Evolutionary conservation across 2,329 filamentous ascomycete genomes (phyloP), one percentile per base, ranked within the genome.

Genomic region (Ophiocordyceps australis): DNA sequence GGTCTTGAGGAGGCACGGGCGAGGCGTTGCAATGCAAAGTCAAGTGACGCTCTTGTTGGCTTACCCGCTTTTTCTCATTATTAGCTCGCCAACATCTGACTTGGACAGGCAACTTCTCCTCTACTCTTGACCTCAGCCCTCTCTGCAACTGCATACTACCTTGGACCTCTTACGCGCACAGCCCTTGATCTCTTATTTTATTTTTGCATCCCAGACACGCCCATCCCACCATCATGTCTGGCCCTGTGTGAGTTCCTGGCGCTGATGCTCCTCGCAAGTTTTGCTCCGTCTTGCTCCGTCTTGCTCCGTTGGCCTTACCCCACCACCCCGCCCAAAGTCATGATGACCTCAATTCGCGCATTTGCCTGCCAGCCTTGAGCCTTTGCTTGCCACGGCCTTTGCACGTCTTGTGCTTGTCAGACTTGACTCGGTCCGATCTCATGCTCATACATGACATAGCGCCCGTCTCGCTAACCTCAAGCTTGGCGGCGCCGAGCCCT

Each of bases 391-490:
- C 17, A 14, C 24, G 11, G 29, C 26, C 27, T 26, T 27, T 24
- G 6, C 13, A 20, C 25, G 22, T 16, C 11, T 30, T 16, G 12
- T 17, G 22, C 20, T 22, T 29, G 34, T 19, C 9, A 32, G 40
- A 43, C 44, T 46, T 50, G 47, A 52, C 44, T 50, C 52, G 35
- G 26, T 38, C 39, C n/a, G n/a, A n/a, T n/a, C n/a, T n/a, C n/a
- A n/a, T n/a, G n/a, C n/a, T n/a, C n/a, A n/a, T n/a, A n/a, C n/a
- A 39, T 36, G 42, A 42, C 33, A 36, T 60, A 80, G 74, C 62
- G 73, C 74, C 56, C 76, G 75, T 57, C 66, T 81, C 46, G 72
- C 73, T 52, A 73, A 66, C 59, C 68, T 78, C 53, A 66, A 72
- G 59, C 64, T 78, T 55, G 72, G 73, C 55, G 67, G 63, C 52